phyloP scores from a whole-genome alignment of 352 stramenopile species.

The Phytopythium delawarense region DNA sequence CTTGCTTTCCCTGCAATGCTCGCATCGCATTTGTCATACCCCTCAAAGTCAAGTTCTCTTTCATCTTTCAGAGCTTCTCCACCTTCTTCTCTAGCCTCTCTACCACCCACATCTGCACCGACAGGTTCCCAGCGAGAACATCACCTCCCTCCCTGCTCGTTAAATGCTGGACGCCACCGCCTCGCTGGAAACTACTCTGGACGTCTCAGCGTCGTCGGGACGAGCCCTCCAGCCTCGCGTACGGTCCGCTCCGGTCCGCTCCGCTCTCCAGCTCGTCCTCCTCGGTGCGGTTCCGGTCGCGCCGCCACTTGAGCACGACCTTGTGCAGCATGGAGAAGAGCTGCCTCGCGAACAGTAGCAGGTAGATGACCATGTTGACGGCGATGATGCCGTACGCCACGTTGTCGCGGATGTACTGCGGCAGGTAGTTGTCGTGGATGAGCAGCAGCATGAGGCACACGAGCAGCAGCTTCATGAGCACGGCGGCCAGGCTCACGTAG shows the following conservation, averaged over 20 bases:
- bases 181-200: background rate
- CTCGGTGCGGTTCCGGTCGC: constrained; percentile 6
- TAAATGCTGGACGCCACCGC: background rate
- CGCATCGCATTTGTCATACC: too few relatives aligned
- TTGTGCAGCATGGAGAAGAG: constrained; percentile 77
- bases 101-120: background rate
- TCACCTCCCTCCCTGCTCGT: background rate
- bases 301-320: constrained; percentile 28
- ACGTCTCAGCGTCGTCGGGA: background rate
- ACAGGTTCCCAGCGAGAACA: background rate
- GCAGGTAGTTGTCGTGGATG: constrained; percentile 75
- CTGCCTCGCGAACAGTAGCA: constrained; percentile 74
- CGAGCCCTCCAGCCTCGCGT: background rate
- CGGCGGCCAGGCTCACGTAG: constrained; percentile 72
- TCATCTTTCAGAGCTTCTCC: too few relatives aligned
- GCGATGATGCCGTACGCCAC: constrained; percentile 84
- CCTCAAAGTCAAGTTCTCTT: too few relatives aligned
- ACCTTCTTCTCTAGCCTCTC: background rate
- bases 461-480: constrained; percentile 82
- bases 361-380: constrained; percentile 82
- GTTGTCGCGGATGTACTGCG: constrained; percentile 74
- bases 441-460: constrained; percentile 80
- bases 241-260: background rate
- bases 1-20: too few relatives aligned
- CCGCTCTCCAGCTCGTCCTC: constrained; percentile 12